Conservation (phyloP, 306 rosid species). For the Dalbergia cochinchinensis region DNA sequence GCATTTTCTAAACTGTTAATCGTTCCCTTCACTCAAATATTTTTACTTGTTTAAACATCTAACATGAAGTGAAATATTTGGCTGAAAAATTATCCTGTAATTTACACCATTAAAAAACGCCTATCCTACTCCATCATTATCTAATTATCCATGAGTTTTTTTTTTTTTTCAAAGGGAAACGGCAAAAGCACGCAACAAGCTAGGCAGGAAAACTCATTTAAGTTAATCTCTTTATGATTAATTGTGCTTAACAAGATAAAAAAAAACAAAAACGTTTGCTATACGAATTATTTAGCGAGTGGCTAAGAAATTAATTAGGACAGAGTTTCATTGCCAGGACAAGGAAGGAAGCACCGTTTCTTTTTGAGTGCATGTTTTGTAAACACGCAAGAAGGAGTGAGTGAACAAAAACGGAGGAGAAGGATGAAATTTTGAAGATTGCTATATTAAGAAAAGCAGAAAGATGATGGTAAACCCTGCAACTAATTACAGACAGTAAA, state of each 20-base stretch:
- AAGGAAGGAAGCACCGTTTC: constrained; percentile 10
- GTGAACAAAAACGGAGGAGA: neutral
- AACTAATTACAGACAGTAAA: constrained; percentile 47
- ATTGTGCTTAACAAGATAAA: constrained; percentile 15
- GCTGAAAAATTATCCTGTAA: neutral
- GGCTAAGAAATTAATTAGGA: neutral
- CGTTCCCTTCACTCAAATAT: neutral
- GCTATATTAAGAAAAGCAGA: constrained; percentile 44
- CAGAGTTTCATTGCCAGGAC: constrained; percentile 16
- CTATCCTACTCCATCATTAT: no score
- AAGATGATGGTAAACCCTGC: constrained; percentile 29
- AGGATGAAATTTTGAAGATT: constrained; percentile 17
- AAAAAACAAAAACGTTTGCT: neutral
- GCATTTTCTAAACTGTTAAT: neutral
- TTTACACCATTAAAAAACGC: neutral
- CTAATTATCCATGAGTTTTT: no score
- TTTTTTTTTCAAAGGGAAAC: neutral
- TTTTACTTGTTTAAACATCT: neutral
- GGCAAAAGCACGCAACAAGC: no score
- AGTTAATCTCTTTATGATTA: neutral
- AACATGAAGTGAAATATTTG: neutral
- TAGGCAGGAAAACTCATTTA: neutral
- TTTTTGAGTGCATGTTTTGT: constrained; percentile 15
- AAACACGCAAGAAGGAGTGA: neutral
- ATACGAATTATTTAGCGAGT: neutral